A percentile compares a stretch with the other conserved stretches of the same genome.
Conservation (phyloP, 805 yeast species). For the Candida ovalis region DNA sequence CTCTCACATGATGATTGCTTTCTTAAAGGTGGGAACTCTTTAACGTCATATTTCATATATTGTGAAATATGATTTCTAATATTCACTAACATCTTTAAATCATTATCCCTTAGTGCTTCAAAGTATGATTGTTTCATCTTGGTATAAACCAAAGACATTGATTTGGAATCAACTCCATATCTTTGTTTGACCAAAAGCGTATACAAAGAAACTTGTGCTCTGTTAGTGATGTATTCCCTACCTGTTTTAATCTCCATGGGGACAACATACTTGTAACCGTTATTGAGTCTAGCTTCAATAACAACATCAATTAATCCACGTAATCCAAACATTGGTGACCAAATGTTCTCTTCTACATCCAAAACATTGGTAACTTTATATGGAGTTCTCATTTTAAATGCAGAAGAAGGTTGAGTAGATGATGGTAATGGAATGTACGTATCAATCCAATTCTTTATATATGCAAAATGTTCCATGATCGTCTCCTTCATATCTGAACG, state of each 20-base stretch:
- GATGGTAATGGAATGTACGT: slow-evolving; percentile 32
- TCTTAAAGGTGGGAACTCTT: slow-evolving; percentile 51
- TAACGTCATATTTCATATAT: slow-evolving; percentile 46
- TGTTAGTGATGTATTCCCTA: slow-evolving; percentile 58
- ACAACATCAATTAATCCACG: slow-evolving; percentile 91
- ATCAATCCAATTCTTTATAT: slow-evolving; percentile 51
- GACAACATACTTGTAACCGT: slow-evolving; percentile 48
- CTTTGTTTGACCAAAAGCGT: slow-evolving; percentile 75
- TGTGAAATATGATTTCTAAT: slow-evolving; percentile 68
- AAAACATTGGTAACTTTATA: slow-evolving; percentile 60
- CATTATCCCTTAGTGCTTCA: slow-evolving; percentile 45
- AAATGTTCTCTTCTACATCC: slow-evolving; percentile 85
- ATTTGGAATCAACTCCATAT: slow-evolving; percentile 63
- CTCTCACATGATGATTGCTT: slow-evolving; percentile 54
- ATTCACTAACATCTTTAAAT: slow-evolving; percentile 64
- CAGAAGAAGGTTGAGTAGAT: background rate
- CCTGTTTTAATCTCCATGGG: slow-evolving; percentile 96
- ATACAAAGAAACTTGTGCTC: slow-evolving; percentile 84
- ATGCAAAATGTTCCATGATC: slow-evolving; percentile 45
- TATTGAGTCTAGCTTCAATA: slow-evolving; percentile 49
- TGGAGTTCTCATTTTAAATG: slow-evolving; percentile 26
- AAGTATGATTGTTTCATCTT: slow-evolving; percentile 44
- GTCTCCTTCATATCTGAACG: slow-evolving; percentile 39
- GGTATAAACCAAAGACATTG: slow-evolving; percentile 72
- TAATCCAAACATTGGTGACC: slow-evolving; percentile 89